Conservation (phyloP, 176 grass and related monocot species). For the Musa beccarii region DNA sequence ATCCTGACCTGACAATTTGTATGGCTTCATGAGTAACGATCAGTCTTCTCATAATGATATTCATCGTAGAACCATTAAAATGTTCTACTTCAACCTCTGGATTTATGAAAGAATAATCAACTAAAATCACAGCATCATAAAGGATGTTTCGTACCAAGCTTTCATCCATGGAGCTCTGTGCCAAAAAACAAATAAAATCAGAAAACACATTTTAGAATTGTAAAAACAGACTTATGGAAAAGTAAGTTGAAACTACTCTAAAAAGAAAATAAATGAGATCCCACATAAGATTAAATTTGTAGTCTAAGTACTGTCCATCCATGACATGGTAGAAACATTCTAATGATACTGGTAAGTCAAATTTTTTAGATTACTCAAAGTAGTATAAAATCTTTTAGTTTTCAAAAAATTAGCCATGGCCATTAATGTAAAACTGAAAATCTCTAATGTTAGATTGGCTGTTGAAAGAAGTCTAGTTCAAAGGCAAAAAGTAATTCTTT, state of each 20-base stretch:
- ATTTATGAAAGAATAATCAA: conserved; percentile 93
- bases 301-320: not conserved
- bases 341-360: not conserved
- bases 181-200: conserved; percentile 1
- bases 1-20: conserved; percentile 64
- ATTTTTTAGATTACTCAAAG: not conserved
- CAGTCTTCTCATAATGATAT: conserved; percentile 58
- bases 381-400: not conserved
- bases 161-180: conserved; percentile 67
- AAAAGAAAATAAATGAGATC: not conserved
- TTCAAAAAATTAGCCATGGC: not conserved
- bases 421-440: not conserved
- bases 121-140: conserved; percentile 84
- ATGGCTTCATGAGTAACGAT: conserved; percentile 74
- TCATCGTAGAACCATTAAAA: conserved; percentile 52
- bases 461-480: not conserved
- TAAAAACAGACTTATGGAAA: not conserved
- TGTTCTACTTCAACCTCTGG: conserved; percentile 44
- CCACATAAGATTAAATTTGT: not conserved
- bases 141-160: conserved; percentile 66
- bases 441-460: not conserved
- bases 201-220: conserved; percentile 4
- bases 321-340: not conserved
- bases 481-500: not conserved
- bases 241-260: not conserved